These are phyloP conservation scores for Mikania micrantha DNA, from an alignment of 129 eudicot genomes.

Conservation along the genomic window DNA sequence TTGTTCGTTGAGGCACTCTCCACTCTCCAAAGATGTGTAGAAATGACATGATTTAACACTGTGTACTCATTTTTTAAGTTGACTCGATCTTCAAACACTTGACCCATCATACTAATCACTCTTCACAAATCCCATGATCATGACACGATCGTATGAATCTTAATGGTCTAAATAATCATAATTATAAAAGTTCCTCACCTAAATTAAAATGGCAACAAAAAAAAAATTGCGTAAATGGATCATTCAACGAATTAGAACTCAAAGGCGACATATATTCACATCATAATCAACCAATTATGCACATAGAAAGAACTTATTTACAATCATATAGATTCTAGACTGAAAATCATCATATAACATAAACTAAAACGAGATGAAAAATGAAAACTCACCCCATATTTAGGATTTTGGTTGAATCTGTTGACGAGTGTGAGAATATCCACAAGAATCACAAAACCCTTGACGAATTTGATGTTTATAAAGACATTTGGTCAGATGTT, in stretches of 20 bases:
- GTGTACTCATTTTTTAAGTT: neutral
- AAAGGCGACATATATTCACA: too few species aligned
- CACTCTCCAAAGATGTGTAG: neutral
- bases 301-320: neutral
- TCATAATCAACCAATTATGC: neutral
- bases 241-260: neutral
- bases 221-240: neutral
- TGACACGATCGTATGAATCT: neutral
- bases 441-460: neutral
- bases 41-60: neutral
- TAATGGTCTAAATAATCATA: neutral
- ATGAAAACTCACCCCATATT: constrained; percentile 6
- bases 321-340: neutral
- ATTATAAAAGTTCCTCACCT: neutral
- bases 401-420: constrained; percentile 5
- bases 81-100: neutral
- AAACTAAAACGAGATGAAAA: constrained; percentile 5
- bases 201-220: neutral
- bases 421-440: neutral
- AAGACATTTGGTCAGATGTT: neutral
- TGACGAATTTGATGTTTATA: neutral
- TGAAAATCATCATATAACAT: neutral
- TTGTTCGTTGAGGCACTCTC: too few species aligned
- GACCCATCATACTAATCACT: neutral
- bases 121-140: constrained; percentile 1